A percentile compares a stretch with the other conserved stretches of the same genome.
These are phyloP conservation scores for Epichloe aotearoae DNA, from an alignment of 2,329 filamentous ascomycete genomes.

Conservation along the genomic window DNA sequence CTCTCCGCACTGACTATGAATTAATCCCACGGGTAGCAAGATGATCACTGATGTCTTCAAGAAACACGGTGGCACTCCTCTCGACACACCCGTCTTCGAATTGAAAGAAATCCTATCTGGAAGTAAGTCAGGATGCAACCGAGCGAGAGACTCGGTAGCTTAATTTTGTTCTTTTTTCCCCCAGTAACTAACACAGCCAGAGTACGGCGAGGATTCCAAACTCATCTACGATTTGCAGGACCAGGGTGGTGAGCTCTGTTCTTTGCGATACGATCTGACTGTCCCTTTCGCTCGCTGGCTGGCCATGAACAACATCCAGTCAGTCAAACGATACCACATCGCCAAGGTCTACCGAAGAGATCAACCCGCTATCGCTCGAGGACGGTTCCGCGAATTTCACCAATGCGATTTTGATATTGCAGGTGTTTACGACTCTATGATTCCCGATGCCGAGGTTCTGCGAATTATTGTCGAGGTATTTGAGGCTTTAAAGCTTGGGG, in stretches of 20 bases:
- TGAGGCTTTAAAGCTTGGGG: constrained; percentile 56
- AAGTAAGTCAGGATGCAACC: constrained; percentile 19
- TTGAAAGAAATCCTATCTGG: constrained; percentile 74
- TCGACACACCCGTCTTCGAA: constrained; percentile 78
- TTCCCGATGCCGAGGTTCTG: constrained; percentile 82
- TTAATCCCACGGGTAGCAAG: constrained; percentile 16
- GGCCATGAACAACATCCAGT: constrained; percentile 78
- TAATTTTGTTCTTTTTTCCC: neutral
- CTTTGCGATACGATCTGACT: constrained; percentile 75
- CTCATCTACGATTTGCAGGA: constrained; percentile 83
- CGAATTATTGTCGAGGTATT: constrained; percentile 79
- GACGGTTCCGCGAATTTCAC: constrained; percentile 91
- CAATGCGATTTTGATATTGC: constrained; percentile 97
- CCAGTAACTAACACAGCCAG: constrained; percentile 4
- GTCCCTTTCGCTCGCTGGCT: constrained; percentile 87
- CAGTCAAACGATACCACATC: constrained; percentile 90
- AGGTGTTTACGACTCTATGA: constrained; percentile 76
- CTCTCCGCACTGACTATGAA: neutral
- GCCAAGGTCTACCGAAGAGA: constrained; percentile 59
- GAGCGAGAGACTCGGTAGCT: neutral
- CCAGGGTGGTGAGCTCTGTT: constrained; percentile 64
- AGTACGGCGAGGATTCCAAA: constrained; percentile 87
- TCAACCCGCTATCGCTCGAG: constrained; percentile 61
- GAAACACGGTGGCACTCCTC: constrained; percentile 64
- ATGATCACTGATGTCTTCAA: constrained; percentile 71